phyloP scores from a whole-genome alignment of 495 filamentous ascomycete species.

The Glarea lozoyensis region DNA sequence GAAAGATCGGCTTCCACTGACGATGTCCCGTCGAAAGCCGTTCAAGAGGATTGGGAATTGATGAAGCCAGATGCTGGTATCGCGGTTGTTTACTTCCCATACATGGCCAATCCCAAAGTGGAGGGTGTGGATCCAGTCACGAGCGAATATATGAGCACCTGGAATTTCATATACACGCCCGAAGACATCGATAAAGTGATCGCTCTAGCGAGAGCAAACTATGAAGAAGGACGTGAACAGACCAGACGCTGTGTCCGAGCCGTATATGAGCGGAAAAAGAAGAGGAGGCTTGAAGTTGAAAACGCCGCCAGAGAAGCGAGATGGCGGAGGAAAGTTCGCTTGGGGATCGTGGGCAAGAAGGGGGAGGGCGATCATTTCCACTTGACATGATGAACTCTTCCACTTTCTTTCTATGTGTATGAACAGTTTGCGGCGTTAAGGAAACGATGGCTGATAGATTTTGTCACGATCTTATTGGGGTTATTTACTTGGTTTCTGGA shows the following conservation, averaged over 20 bases:
- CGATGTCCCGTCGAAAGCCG: constrained; percentile 49
- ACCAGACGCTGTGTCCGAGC: constrained; percentile 72
- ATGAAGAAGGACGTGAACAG: constrained; percentile 65
- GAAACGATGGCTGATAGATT: too few relatives aligned
- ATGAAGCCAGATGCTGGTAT: constrained; percentile 75
- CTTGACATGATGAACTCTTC: constrained; percentile 18
- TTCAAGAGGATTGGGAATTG: constrained; percentile 63
- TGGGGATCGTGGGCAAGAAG: constrained; percentile 31
- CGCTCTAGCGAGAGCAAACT: constrained; percentile 78
- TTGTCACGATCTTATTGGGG: too few relatives aligned
- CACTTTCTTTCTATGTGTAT: too few relatives aligned
- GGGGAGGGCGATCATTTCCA: constrained; percentile 42
- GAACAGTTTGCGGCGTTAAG: too few relatives aligned
- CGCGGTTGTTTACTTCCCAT: constrained; percentile 82
- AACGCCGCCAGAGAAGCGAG: constrained; percentile 33
- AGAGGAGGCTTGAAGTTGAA: constrained; percentile 52
- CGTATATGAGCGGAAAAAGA: constrained; percentile 88
- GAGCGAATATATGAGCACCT: constrained; percentile 82
- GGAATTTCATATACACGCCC: constrained; percentile 94
- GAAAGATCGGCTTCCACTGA: constrained; percentile 51
- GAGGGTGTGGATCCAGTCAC: constrained; percentile 69
- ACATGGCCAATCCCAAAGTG: constrained; percentile 72
- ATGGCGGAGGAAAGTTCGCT: constrained; percentile 32
- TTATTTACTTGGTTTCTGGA: too few relatives aligned
- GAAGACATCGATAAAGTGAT: constrained; percentile 77